Evolutionary conservation across 2,329 filamentous ascomycete genomes (phyloP), one percentile per base, ranked within the genome.

Genomic region (Botrytis elliptica): DNA sequence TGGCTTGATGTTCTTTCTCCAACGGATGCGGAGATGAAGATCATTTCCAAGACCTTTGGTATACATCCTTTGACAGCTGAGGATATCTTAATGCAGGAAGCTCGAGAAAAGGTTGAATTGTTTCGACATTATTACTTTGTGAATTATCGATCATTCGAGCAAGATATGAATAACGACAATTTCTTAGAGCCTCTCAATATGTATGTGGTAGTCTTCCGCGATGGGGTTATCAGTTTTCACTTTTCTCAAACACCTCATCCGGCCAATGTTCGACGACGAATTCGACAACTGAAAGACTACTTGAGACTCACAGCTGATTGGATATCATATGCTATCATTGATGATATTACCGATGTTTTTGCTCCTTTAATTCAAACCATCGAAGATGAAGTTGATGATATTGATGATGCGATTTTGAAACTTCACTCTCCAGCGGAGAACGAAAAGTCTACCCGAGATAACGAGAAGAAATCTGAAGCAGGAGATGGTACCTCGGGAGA

Each of bases 71-170:
- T 99, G 74, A 99, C 96, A 0, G 92, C 94, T 2, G 96, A 99
- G 82, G 96, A 99, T 81, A 98, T 99, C 79, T 92, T 98, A 88
- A 91, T 98, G 85, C 94, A 98, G 82, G 96, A 99, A 84, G 93
- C 95, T 59, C 95, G 96, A 36, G 96, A 99, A 81, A 99, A 99
- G 84, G 96, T 99, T 0, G 96, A 99, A 82, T 87, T 99, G 1
- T 99, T 99, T 86, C 91, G 93, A 49, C 93, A 97, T 81, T 99
- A 99, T 84, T 99, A 99, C 83, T 98, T 99, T 80, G 93, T 99
- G 84, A 98, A 97, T 82, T 99, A 99, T 82, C 92, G 96, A 25
- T 97, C 94, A 0, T 99, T 99, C 80, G 96, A 99, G 81, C 96
- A 98, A 82, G 96, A 99, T 80, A 90, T 90, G 75, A 92, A 91